Evolutionary conservation across 1,284 basidiomycete species (phyloP).

Genomic region (Papiliotrema terrestris): DNA sequence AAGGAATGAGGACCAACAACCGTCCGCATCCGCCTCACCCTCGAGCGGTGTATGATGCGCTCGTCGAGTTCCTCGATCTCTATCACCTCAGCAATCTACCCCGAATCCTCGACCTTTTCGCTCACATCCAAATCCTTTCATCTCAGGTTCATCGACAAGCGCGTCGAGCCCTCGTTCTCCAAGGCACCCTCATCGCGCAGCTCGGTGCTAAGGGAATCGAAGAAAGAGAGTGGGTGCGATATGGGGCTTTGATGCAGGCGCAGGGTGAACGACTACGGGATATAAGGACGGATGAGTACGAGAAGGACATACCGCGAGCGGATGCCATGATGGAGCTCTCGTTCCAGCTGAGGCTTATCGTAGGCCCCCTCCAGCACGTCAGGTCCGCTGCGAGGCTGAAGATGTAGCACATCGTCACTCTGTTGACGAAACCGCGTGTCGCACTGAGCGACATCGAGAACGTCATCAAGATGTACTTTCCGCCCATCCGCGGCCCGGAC

Average conservation of each 20-base stretch:
- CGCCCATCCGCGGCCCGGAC: not conserved
- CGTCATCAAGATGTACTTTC: not conserved
- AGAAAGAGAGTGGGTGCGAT: constrained; percentile 1
- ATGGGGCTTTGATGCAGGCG: constrained; percentile 12
- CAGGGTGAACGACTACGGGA: constrained; percentile 9
- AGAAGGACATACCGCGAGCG: constrained; percentile 4
- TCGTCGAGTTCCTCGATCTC: too few species aligned
- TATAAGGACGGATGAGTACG: not conserved
- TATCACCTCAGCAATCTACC: constrained; percentile 10
- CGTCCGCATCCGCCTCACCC: too few species aligned
- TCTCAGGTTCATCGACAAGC: constrained; percentile 16
- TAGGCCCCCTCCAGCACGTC: not conserved
- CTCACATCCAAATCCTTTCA: constrained; percentile 27
- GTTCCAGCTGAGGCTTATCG: constrained; percentile 16
- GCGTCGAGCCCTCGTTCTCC: constrained; percentile 4
- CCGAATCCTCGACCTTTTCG: constrained; percentile 26
- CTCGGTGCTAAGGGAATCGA: constrained; percentile 1
- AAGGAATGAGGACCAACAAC: too few species aligned
- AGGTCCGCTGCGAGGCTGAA: not conserved
- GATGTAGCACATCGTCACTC: not conserved
- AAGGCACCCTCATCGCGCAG: constrained; percentile 6
- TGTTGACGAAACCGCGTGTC: not conserved
- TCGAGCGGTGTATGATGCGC: too few species aligned
- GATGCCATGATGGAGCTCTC: constrained; percentile 21
- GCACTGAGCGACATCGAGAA: not conserved